A percentile compares a stretch with the other conserved stretches of the same genome.
phyloP scores from a whole-genome alignment of 345 rosid genomes.

The Linum lewisii region DNA sequence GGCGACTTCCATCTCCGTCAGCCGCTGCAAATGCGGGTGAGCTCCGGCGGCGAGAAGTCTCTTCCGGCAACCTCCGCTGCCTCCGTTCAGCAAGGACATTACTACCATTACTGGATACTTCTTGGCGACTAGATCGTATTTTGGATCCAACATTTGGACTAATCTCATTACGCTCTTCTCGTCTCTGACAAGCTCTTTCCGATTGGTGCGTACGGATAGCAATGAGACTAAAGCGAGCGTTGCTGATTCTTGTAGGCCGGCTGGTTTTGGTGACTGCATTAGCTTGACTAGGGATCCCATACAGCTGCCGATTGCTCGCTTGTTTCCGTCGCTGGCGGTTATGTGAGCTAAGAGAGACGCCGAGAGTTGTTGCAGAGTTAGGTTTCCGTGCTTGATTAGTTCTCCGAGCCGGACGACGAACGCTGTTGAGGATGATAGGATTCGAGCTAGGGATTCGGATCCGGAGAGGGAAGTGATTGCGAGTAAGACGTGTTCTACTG shows the following conservation, averaged over 20 bases:
- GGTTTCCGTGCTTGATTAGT: constrained; percentile 43
- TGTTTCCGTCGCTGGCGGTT: constrained; percentile 55
- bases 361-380: constrained; percentile 43
- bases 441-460: constrained; percentile 26
- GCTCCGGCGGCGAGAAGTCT: constrained; percentile 51
- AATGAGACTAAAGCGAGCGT: constrained; percentile 42
- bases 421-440: constrained; percentile 50
- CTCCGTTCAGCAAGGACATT: constrained; percentile 36
- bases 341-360: constrained; percentile 38
- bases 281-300: constrained; percentile 45
- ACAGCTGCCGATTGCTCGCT: constrained; percentile 54
- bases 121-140: constrained; percentile 40
- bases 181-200: constrained; percentile 54
- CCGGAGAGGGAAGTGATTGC: constrained; percentile 38
- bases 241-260: constrained; percentile 59
- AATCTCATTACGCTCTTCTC: constrained; percentile 63
- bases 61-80: constrained; percentile 40
- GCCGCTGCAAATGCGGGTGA: constrained; percentile 37
- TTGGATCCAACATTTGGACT: constrained; percentile 65
- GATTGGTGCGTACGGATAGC: constrained; percentile 44
- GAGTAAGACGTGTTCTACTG: constrained; percentile 36
- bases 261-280: constrained; percentile 68
- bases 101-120: constrained; percentile 51
- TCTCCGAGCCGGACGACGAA: constrained; percentile 51
- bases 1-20: constrained; percentile 51